These are phyloP conservation scores for Malus asiatica DNA, from an alignment of 306 rosid genomes.

Conservation along the genomic window DNA sequence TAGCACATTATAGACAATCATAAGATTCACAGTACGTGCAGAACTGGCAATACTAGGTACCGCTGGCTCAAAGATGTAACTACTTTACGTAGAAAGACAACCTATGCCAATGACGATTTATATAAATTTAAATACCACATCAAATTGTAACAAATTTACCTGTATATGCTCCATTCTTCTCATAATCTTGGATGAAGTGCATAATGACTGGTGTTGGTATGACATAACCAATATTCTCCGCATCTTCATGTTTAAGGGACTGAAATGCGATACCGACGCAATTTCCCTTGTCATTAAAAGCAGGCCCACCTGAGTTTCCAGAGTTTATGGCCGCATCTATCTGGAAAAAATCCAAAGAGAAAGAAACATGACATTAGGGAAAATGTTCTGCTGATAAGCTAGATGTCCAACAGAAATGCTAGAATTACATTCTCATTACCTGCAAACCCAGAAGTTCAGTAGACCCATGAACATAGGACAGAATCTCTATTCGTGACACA, in stretches of 20 bases:
- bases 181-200: constrained; percentile 89
- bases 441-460: constrained; percentile 96
- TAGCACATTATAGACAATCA: constrained; percentile 19
- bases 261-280: constrained; percentile 99
- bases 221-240: constrained; percentile 88
- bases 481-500: constrained; percentile 87
- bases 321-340: constrained; percentile 97
- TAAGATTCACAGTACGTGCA: background rate
- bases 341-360: constrained; percentile 30
- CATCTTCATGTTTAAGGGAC: constrained; percentile 93
- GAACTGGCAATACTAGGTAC: background rate
- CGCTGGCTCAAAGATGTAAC: background rate
- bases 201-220: constrained; percentile 93
- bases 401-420: background rate
- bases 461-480: constrained; percentile 91
- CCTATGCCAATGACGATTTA: background rate
- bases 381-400: background rate
- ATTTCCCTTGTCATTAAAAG: constrained; percentile 80
- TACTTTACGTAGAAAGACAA: background rate
- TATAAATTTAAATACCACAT: background rate
- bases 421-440: constrained; percentile 33
- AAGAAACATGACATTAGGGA: background rate
- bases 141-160: constrained; percentile 29
- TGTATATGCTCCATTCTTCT: constrained; percentile 82
- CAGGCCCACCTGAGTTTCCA: constrained; percentile 99